Evolutionary conservation across 2,329 filamentous ascomycete genomes (phyloP), one percentile per base, ranked within the genome.

Genomic region (Hypoxylon sp.): DNA sequence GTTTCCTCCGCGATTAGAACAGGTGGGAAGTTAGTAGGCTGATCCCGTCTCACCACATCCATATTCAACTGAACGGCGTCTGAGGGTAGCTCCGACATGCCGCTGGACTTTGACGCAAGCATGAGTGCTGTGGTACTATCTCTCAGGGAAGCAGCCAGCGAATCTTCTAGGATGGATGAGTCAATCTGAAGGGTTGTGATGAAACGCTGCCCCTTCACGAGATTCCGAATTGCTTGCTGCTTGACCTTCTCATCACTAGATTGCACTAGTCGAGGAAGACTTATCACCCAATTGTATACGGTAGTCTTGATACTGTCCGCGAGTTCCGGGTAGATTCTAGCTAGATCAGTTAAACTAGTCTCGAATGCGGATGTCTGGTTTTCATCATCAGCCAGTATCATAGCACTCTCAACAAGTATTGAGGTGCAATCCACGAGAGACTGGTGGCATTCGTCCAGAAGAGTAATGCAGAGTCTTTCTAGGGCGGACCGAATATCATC

Each of bases 231-330:
- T 1, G 91, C 89, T 61, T 87, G 86, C 68, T 89, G 86, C 78
- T 97, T 97, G 29, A 86, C 84, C n/a, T 85, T 85, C 73, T 97
- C 94, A 74, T 98, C 94, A 72, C 90, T 91, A 8, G 90, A 88
- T 77, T 95, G 93, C 89, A 98, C 94, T 13, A 93, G 81, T 14
- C 94, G 88, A 4, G 95, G 91, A 17, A 99, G 86, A 44, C 93
- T 91, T 2, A 89, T 88, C 24, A 94, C 87, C 94, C 94, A 98
- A 58, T 90, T 90, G 78, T 95, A 92, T 0, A 97, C 84, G 0
- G 88, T 91, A 29, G 85, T 87, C 73, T 93, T 92, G 26, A 95
- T 82, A 2, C 87, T 82, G 22, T 92, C 89, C 3, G 86, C 81
- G 1, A 94, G 84, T 53, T 87, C 82, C 1, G 85, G 80, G 72